Percentiles rank a stretch among this genome's conserved stretches.
phyloP scores from a whole-genome alignment of 2,329 filamentous ascomycete species.

The Diaporthe citrichinensis region DNA sequence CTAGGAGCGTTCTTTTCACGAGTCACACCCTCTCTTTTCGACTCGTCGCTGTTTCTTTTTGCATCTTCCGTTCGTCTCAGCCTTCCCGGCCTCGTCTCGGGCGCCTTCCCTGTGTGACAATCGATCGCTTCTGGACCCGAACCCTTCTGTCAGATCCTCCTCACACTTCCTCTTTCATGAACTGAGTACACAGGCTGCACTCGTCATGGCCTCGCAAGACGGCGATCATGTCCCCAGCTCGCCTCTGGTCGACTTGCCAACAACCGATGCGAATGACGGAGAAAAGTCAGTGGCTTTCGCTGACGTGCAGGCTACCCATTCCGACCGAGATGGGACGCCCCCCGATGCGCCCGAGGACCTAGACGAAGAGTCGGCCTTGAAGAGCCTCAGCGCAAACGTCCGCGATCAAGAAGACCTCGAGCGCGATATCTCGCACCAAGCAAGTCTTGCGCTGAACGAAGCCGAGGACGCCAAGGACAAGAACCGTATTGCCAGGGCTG shows the following conservation, averaged over 20 bases:
- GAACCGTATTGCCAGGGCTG: slow-evolving; percentile 72
- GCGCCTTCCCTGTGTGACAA: background rate
- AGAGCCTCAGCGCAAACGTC: slow-evolving; percentile 76
- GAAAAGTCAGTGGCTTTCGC: slow-evolving; percentile 15
- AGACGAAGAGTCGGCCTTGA: slow-evolving; percentile 73
- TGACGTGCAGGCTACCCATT: slow-evolving; percentile 9
- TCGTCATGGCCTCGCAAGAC: slow-evolving; percentile 23
- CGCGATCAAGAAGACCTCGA: slow-evolving; percentile 93
- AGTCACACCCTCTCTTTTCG: background rate
- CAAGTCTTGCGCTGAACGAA: slow-evolving; percentile 71
- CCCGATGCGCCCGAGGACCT: slow-evolving; percentile 46
- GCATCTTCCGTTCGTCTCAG: background rate
- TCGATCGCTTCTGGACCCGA: background rate
- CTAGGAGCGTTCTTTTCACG: background rate
- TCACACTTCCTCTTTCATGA: slow-evolving; percentile 13
- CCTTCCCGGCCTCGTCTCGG: background rate
- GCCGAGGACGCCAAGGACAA: slow-evolving; percentile 75
- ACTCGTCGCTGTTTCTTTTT: background rate
- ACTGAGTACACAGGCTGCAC: background rate
- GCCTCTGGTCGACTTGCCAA: background rate
- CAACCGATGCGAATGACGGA: background rate
- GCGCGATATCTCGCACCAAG: slow-evolving; percentile 81
- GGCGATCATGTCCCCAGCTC: slow-evolving; percentile 10
- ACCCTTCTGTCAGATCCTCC: background rate
- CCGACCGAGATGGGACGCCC: slow-evolving; percentile 32